Evolutionary conservation across 371 early-diverging fungal species (phyloP), one percentile per base, ranked within the genome.

Genomic region (Rhizopus arrhizus): DNA sequence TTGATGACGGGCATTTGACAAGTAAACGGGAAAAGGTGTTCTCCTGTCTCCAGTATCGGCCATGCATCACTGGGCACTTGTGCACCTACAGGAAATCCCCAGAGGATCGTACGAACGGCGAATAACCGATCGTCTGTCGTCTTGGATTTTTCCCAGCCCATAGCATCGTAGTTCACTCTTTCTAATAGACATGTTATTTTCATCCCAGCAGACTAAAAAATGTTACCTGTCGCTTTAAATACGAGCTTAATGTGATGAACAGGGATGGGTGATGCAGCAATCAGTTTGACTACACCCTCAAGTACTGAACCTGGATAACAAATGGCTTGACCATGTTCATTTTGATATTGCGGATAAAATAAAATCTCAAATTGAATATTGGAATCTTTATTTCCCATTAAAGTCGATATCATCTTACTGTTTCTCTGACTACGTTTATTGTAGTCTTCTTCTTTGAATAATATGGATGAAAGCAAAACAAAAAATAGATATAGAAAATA

Each of bases 1-100:
- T 73, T 73, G n/a, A 73, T 62, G 0, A 73, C 62, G 9, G 73
- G 73, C 70, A 73, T 64, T 53, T 73, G 70, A 36, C 60, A 61
- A 15, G 61, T 54, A 62, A 73, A 73, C 3, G 69, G 69, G 13
- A 66, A 69, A 4, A 38, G 58, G 10, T 69, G 56, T 22, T 66
- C 70, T 28, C 73, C 73, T 36, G 50, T 53, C 31, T 69, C 67
- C 15, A 73, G 50, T 16, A 64, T 59, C 8, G 67, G 66, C 61
- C 62, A 63, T 45, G 36, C 53, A 38, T 56, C 53, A 28, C 16
- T n/a, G 15, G 68, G 63, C 6, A 50, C 29, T 15, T 72, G 35
- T 3, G 32, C 32, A 35, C 47, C 48, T 12, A 58, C 13, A 4
- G 69, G 56, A n/a, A 63, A 58, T 12, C 73, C 69, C 64, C 68